phyloP scores from a whole-genome alignment of 352 stramenopile species.

The Globisporangium irregulare region DNA sequence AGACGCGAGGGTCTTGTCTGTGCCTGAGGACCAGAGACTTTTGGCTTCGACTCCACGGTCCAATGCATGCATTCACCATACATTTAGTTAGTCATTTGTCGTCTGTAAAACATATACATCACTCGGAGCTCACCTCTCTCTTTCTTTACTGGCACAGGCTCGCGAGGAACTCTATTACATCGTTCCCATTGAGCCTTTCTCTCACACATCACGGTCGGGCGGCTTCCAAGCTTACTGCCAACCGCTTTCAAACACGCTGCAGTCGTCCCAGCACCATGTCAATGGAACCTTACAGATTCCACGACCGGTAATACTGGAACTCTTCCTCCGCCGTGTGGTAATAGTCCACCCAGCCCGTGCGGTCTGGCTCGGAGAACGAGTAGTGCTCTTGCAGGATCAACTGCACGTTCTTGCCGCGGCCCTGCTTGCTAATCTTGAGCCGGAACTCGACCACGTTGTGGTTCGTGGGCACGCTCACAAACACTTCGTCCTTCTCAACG shows the following conservation, averaged over 20 bases:
- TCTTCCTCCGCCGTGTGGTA: conserved; percentile 73
- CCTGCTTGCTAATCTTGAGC: conserved; percentile 43
- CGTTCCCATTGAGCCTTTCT: background rate
- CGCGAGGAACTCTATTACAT: background rate
- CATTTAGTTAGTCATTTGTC: background rate
- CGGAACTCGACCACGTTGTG: conserved; percentile 73
- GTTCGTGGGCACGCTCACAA: conserved; percentile 64
- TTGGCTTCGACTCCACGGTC: no score
- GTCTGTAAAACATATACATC: background rate
- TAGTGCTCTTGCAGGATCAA: conserved; percentile 70
- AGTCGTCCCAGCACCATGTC: background rate
- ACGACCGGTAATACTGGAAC: conserved; percentile 74
- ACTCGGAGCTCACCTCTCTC: background rate
- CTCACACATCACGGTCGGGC: background rate
- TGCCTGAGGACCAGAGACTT: no score
- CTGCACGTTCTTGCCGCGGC: conserved; percentile 53
- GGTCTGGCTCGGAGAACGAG: conserved; percentile 63
- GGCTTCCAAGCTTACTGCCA: background rate
- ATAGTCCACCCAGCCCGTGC: conserved; percentile 59
- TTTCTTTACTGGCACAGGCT: background rate
- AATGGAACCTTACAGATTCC: conserved; percentile 37
- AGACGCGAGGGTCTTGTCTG: background rate
- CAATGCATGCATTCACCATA: background rate
- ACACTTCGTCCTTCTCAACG: conserved; percentile 61
- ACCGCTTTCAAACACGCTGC: background rate